phyloP scores from a whole-genome alignment of 202 grass and related monocot genomes.

The Saccharum hybrid region DNA sequence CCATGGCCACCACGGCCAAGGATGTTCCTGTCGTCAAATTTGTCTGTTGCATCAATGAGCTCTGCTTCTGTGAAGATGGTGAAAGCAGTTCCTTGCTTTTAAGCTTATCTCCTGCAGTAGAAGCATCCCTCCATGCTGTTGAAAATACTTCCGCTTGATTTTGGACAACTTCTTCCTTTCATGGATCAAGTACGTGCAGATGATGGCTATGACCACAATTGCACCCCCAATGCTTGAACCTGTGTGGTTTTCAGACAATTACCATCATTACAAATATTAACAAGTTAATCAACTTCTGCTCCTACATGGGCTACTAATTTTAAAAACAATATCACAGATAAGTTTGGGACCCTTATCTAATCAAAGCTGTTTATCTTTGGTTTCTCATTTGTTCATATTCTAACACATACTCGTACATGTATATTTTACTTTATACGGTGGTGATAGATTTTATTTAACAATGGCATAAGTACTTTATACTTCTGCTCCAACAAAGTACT shows the following conservation, averaged over 20 bases:
- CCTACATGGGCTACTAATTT: background rate
- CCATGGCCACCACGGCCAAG: slow-evolving; percentile 26
- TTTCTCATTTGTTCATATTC: background rate
- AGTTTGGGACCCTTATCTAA: background rate
- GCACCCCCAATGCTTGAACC: slow-evolving; percentile 20
- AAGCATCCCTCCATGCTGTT: slow-evolving; percentile 47
- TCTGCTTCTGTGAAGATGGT: slow-evolving; percentile 50
- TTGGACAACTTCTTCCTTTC: slow-evolving; percentile 43
- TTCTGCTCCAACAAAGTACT: too few species aligned
- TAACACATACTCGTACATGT: too few species aligned
- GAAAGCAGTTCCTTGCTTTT: slow-evolving; percentile 29
- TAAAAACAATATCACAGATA: too few species aligned
- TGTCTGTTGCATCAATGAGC: slow-evolving; percentile 43
- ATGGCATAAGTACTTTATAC: too few species aligned
- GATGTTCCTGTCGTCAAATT: slow-evolving; percentile 46
- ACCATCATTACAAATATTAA: too few species aligned
- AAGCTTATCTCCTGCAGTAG: slow-evolving; percentile 45
- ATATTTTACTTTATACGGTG: too few species aligned
- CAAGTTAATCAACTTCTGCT: background rate
- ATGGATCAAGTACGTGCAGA: slow-evolving; percentile 12
- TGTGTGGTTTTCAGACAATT: background rate
- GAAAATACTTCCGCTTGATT: slow-evolving; percentile 49
- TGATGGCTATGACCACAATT: background rate
- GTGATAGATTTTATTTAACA: background rate
- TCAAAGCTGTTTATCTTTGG: background rate